Percentiles rank a stretch among this genome's conserved stretches.
phyloP scores from a whole-genome alignment of 257 asterid genomes.

The Verbascum thapsus region DNA sequence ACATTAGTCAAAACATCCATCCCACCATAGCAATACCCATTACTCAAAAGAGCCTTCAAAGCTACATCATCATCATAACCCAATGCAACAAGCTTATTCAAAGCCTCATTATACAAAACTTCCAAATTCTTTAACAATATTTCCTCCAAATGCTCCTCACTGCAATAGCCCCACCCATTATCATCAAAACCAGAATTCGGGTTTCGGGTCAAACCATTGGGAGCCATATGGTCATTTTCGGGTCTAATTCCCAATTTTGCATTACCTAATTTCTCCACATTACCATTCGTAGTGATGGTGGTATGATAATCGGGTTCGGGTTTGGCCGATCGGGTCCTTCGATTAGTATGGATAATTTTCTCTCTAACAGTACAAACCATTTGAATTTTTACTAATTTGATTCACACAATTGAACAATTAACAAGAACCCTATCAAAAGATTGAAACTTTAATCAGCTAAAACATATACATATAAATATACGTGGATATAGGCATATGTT shows the following conservation, averaged over 20 bases:
- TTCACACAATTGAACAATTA: slow-evolving; percentile 21
- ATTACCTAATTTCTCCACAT: slow-evolving; percentile 34
- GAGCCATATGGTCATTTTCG: slow-evolving; percentile 38
- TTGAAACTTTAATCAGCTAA: slow-evolving; percentile 26
- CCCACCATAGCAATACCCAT: slow-evolving; percentile 83
- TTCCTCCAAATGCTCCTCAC: slow-evolving; percentile 74
- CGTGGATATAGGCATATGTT: not conserved
- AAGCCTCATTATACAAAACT: slow-evolving; percentile 61
- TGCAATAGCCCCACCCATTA: slow-evolving; percentile 65
- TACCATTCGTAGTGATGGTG: slow-evolving; percentile 26
- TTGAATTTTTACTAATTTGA: slow-evolving; percentile 21
- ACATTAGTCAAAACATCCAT: slow-evolving; percentile 86
- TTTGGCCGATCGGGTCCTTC: slow-evolving; percentile 72
- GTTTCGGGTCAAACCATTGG: slow-evolving; percentile 31
- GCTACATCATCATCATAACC: slow-evolving; percentile 81
- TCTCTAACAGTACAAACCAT: slow-evolving; percentile 78
- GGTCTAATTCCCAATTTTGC: slow-evolving; percentile 28
- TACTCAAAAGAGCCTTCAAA: slow-evolving; percentile 66
- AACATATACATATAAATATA: slow-evolving; percentile 10
- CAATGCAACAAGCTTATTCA: slow-evolving; percentile 52
- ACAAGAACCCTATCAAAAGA: slow-evolving; percentile 29
- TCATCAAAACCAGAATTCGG: slow-evolving; percentile 46
- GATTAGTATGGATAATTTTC: slow-evolving; percentile 63
- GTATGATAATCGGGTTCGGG: slow-evolving; percentile 56
- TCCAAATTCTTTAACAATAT: slow-evolving; percentile 66